Percentiles rank a stretch among this genome's conserved stretches.
phyloP scores from a whole-genome alignment of 2,329 filamentous ascomycete species.

The Metarhizium robertsii region DNA sequence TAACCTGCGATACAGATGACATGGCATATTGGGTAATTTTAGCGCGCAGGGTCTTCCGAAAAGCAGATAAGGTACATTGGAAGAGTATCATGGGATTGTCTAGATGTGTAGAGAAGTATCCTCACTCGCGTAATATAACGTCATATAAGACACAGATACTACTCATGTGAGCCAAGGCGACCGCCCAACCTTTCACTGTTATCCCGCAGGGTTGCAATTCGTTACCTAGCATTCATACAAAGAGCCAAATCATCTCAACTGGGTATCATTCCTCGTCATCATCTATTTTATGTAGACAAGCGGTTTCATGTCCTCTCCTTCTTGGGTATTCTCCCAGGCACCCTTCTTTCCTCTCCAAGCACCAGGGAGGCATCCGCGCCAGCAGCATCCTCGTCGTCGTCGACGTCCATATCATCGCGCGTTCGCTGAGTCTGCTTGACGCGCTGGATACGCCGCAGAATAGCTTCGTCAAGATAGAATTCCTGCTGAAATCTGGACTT shows the following conservation, averaged over 20 bases:
- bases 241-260: background rate
- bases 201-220: no score
- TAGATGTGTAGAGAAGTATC: no score
- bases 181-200: no score
- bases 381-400: conserved; percentile 3
- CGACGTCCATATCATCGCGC: conserved; percentile 34
- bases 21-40: no score
- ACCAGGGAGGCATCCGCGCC: conserved; percentile 13
- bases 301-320: conserved; percentile 7
- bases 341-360: conserved; percentile 14
- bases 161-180: no score
- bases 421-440: conserved; percentile 30
- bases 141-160: no score
- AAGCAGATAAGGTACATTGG: no score
- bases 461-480: conserved; percentile 45
- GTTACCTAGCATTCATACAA: background rate
- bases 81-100: no score
- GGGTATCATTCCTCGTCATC: conserved; percentile 8
- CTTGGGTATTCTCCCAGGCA: conserved; percentile 14
- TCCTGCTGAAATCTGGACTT: conserved; percentile 31
- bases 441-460: conserved; percentile 50
- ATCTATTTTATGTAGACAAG: background rate
- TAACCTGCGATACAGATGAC: no score
- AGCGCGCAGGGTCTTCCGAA: no score
- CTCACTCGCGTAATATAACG: no score